These are phyloP conservation scores for Metschnikowia dekortorum DNA, from an alignment of 805 yeast species.

Conservation along the genomic window DNA sequence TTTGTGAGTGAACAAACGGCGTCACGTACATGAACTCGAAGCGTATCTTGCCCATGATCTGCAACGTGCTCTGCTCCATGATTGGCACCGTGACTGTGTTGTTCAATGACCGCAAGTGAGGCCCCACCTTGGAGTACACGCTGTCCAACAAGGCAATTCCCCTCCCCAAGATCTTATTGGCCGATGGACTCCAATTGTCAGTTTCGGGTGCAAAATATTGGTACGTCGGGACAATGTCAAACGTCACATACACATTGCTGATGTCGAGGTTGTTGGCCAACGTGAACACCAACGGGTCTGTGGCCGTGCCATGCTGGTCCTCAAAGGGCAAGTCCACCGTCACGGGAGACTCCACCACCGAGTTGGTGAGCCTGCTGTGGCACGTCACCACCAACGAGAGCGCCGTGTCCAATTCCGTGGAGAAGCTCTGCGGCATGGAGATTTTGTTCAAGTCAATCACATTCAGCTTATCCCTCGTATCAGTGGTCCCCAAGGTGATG, in stretches of 20 bases:
- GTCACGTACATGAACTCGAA: slow-evolving; percentile 71
- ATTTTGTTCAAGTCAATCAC: slow-evolving; percentile 69
- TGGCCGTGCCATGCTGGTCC: slow-evolving; percentile 63
- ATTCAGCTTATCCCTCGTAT: slow-evolving; percentile 51
- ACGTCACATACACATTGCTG: slow-evolving; percentile 55
- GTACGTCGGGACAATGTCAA: slow-evolving; percentile 89
- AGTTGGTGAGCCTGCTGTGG: slow-evolving; percentile 24
- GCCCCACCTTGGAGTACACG: slow-evolving; percentile 64
- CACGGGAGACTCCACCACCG: slow-evolving; percentile 49
- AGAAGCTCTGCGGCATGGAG: slow-evolving; percentile 69
- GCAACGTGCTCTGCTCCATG: slow-evolving; percentile 64
- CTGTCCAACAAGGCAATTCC: slow-evolving; percentile 71
- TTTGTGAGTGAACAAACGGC: slow-evolving; percentile 67
- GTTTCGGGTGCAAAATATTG: slow-evolving; percentile 33
- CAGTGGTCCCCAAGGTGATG: slow-evolving; percentile 84
- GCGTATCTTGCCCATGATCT: slow-evolving; percentile 68
- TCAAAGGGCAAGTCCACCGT: slow-evolving; percentile 78
- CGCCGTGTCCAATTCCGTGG: slow-evolving; percentile 87
- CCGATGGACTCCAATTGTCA: slow-evolving; percentile 13
- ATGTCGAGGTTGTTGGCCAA: slow-evolving; percentile 43
- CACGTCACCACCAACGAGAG: slow-evolving; percentile 63
- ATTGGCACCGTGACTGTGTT: slow-evolving; percentile 69
- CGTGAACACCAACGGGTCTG: slow-evolving; percentile 73
- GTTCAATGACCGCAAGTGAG: slow-evolving; percentile 60
- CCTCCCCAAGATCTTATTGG: slow-evolving; percentile 54